Conservation (phyloP, 257 asterid genomes). For the Cordia subcordata region DNA sequence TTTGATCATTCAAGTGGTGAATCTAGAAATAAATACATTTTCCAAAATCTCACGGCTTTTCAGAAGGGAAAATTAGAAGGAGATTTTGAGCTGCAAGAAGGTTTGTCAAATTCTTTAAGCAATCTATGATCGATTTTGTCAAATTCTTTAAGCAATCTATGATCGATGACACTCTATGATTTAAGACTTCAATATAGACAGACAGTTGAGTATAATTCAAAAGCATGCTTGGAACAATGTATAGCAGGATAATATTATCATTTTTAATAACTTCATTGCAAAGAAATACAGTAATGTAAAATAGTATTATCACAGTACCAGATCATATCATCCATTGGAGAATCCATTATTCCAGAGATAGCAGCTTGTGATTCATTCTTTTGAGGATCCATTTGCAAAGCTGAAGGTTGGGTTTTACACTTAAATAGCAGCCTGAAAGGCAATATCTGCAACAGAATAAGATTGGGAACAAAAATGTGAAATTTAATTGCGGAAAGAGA, state of each 20-base stretch:
- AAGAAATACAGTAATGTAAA: too few species aligned
- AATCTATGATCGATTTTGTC: too few species aligned
- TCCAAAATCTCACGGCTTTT: neutral
- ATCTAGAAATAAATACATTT: too few species aligned
- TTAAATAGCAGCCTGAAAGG: slow-evolving; percentile 66
- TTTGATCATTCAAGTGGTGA: too few species aligned
- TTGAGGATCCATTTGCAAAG: slow-evolving; percentile 27
- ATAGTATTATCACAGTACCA: slow-evolving; percentile 44
- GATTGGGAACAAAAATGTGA: slow-evolving; percentile 1
- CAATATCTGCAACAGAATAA: slow-evolving; percentile 39
- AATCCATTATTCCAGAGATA: slow-evolving; percentile 28
- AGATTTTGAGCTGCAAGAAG: too few species aligned
- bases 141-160: too few species aligned
- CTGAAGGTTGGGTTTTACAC: slow-evolving; percentile 41
- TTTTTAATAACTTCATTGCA: too few species aligned
- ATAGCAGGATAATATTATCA: neutral
- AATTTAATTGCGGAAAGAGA: neutral
- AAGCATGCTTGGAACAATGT: too few species aligned
- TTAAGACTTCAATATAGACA: too few species aligned
- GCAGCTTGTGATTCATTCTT: slow-evolving; percentile 27
- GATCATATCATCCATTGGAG: slow-evolving; percentile 40
- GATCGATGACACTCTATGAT: too few species aligned
- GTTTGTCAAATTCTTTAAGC: too few species aligned
- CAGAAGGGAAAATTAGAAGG: neutral
- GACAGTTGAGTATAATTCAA: too few species aligned